Evolutionary conservation across 2,329 filamentous ascomycete species (phyloP), one percentile per base, ranked within the genome.

Genomic region (Tympanopsis confertula): DNA sequence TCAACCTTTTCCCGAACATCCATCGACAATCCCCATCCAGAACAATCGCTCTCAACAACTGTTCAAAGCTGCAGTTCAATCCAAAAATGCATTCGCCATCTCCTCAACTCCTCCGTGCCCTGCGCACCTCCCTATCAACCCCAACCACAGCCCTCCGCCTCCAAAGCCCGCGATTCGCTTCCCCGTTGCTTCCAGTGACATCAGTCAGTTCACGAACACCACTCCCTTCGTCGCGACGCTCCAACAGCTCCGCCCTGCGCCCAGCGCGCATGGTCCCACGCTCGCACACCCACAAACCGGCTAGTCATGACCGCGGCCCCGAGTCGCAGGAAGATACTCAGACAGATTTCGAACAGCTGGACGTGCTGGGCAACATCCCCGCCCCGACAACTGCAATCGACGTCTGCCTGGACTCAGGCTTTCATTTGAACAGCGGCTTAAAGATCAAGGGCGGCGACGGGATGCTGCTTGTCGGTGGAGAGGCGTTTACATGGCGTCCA

Each of bases 401-500:
- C 49, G 78, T 82, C 4, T 94, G 86, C 61, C 75, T 83, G 41
- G 64, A 71, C 42, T 79, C 89, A 49, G 91, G 91, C 2, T 98
- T 98, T 57, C 76, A 82, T 45, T 67, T 98, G 35, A 83, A 91
- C 59, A 93, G 79, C 49, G 87, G 88, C 10, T 63, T 83, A 24
- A 78, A 74, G 38, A 75, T 94, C 20, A 62, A 65, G 2, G 75
- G 74, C 35, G 80, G 81, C 0, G 69, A 75, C 37, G 89, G 86
- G 0, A 72, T 87, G 19, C 55, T 98, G 43, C 68, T 98, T 4
- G 71, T 95, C 2, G 81, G 78, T 29, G 89, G 89, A 4, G 87
- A 96, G 58, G 87, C 82, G 1, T 96, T 95, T 56, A 62, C 68
- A 37, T 98, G 91, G 91, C 66, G 74, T 53, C 91, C 91, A 4